A percentile compares a stretch with the other conserved stretches of the same genome.
Conservation (phyloP, 164 flowering plant species). For the Kingdonia uniflora region DNA sequence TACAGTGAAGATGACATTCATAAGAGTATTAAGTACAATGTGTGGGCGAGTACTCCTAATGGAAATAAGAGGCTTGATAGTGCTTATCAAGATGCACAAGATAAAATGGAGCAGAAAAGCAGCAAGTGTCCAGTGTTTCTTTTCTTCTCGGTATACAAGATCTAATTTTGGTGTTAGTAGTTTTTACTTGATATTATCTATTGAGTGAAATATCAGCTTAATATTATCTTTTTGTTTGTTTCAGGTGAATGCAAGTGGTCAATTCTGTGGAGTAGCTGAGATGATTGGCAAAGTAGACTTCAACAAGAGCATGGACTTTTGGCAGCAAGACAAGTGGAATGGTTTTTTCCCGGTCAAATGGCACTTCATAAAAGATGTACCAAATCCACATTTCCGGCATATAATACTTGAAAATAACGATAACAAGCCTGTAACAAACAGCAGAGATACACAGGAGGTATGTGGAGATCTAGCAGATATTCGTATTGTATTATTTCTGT, state of each 20-base stretch:
- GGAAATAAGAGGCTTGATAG: slow-evolving; percentile 68
- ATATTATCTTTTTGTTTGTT: slow-evolving; percentile 3
- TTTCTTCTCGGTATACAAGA: slow-evolving; percentile 56
- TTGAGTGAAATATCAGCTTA: too few relatives aligned
- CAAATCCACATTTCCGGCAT: slow-evolving; percentile 58
- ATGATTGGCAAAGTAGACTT: slow-evolving; percentile 74
- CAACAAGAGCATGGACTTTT: slow-evolving; percentile 56
- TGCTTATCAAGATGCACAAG: slow-evolving; percentile 57
- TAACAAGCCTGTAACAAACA: slow-evolving; percentile 67
- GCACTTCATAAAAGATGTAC: slow-evolving; percentile 75
- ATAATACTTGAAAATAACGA: slow-evolving; percentile 68
- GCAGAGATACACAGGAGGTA: slow-evolving; percentile 82
- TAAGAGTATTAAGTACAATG: slow-evolving; percentile 75
- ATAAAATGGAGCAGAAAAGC: slow-evolving; percentile 23
- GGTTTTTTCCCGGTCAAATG: slow-evolving; percentile 78
- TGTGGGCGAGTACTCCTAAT: slow-evolving; percentile 78
- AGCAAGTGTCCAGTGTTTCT: slow-evolving; percentile 58
- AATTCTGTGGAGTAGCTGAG: slow-evolving; percentile 83
- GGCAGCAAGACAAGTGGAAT: slow-evolving; percentile 90
- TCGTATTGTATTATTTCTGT: background rate
- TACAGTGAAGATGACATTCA: slow-evolving; percentile 82
- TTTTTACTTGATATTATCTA: background rate
- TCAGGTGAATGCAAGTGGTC: slow-evolving; percentile 87
- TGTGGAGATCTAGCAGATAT: background rate
- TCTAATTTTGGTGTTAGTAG: background rate